Conservation (phyloP, 1,139 yeast species). For the Pichia sp. region DNA sequence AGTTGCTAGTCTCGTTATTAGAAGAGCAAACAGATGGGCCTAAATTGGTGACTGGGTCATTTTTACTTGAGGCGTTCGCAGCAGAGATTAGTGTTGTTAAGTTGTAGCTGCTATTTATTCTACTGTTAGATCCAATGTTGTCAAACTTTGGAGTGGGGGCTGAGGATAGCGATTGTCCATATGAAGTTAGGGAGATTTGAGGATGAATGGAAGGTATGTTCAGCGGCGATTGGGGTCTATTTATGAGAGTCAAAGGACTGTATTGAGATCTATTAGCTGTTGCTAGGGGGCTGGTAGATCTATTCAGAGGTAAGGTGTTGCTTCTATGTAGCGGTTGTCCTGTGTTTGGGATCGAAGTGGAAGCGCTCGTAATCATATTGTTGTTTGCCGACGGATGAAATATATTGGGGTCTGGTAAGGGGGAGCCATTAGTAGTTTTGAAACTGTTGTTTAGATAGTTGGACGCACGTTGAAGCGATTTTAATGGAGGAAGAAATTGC, state of each 20-base stretch:
- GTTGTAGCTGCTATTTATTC: conserved; percentile 3
- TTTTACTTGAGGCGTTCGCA: conserved; percentile 9
- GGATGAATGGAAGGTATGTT: not conserved
- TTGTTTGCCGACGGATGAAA: not conserved
- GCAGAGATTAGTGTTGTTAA: conserved; percentile 17
- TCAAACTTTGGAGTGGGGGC: not conserved
- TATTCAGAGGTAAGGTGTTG: not conserved
- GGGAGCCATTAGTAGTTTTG: not conserved
- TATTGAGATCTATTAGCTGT: not conserved
- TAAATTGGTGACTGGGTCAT: not conserved
- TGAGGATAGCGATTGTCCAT: not conserved
- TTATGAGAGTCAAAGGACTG: not conserved
- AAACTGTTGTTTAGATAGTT: not conserved
- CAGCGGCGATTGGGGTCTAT: not conserved
- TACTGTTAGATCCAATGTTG: not conserved
- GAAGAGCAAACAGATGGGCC: not conserved
- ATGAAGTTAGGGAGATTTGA: not conserved
- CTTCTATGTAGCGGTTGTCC: not conserved
- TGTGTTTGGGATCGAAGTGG: not conserved
- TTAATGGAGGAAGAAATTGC: conserved; percentile 1
- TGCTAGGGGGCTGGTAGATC: not conserved
- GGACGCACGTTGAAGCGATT: not conserved
- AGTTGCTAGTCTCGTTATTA: not conserved
- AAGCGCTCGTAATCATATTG: not conserved
- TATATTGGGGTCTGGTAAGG: conserved; percentile 13